phyloP scores from a whole-genome alignment of 2,329 filamentous ascomycete species.

The Pseudopyricularia cyperi region DNA sequence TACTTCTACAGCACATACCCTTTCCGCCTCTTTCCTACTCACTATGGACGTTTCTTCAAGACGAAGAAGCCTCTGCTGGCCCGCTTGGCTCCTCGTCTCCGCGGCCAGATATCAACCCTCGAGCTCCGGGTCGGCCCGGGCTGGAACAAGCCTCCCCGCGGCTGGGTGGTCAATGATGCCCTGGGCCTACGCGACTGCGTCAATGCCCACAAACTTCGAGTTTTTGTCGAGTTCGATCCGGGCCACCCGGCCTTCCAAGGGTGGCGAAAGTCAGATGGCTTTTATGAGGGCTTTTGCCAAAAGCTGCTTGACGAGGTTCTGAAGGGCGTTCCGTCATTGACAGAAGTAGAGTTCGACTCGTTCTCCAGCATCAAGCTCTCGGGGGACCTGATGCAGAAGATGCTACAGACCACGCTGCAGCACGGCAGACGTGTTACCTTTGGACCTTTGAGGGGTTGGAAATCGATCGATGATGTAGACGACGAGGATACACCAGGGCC shows the following conservation, averaged over 20 bases:
- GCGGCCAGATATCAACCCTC: conserved; percentile 46
- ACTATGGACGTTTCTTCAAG: conserved; percentile 55
- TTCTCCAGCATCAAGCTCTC: conserved; percentile 51
- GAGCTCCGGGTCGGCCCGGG: conserved; percentile 62
- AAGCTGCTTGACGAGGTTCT: conserved; percentile 44
- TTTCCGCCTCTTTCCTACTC: conserved; percentile 54
- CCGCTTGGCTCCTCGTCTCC: conserved; percentile 48
- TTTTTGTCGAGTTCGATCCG: conserved; percentile 64
- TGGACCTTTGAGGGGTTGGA: conserved; percentile 58
- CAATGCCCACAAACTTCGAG: conserved; percentile 43
- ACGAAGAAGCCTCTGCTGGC: conserved; percentile 59
- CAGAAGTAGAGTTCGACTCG: conserved; percentile 56
- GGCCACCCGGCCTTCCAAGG: conserved; percentile 54
- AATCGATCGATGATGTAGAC: conserved; percentile 32
- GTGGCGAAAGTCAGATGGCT: conserved; percentile 51
- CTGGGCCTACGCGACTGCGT: conserved; percentile 51
- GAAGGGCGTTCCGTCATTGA: conserved; percentile 39
- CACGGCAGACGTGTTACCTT: conserved; percentile 44
- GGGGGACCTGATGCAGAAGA: conserved; percentile 48
- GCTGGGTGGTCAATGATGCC: conserved; percentile 54
- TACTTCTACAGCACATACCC: conserved; percentile 51
- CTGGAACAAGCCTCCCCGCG: conserved; percentile 55
- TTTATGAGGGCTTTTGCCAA: conserved; percentile 56
- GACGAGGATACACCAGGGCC: conserved; percentile 5
- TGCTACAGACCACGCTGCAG: conserved; percentile 38